Percentiles rank a stretch among this genome's conserved stretches.
Conservation (phyloP, 305 asterid genomes). For the Fraxinus paxiana region DNA sequence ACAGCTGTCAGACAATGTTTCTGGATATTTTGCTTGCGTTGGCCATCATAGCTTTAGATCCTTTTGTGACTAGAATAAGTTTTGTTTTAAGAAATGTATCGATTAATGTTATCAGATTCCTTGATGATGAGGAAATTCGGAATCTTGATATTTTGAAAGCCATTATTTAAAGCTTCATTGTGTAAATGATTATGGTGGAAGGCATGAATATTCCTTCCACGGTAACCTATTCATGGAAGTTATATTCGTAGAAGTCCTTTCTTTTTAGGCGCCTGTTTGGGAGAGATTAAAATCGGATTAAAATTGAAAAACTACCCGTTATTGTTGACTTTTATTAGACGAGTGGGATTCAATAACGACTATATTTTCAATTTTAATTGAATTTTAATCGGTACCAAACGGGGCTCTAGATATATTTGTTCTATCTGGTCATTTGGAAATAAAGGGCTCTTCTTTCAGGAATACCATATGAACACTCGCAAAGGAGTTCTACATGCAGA, state of each 20-base stretch:
- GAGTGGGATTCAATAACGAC: too few species aligned
- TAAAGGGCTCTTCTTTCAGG: not conserved
- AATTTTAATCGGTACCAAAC: too few species aligned
- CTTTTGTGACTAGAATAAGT: not conserved
- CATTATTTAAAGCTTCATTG: not conserved
- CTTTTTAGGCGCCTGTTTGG: not conserved
- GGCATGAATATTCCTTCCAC: not conserved
- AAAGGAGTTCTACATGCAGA: not conserved
- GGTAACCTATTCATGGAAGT: not conserved
- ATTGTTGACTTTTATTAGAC: too few species aligned
- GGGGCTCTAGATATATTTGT: not conserved
- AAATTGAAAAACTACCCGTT: too few species aligned
- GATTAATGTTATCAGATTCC: not conserved
- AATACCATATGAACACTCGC: not conserved
- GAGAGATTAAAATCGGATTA: too few species aligned
- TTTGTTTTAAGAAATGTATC: constrained; percentile 3
- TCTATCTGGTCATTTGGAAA: not conserved
- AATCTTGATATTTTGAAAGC: not conserved
- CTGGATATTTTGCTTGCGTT: constrained; percentile 22
- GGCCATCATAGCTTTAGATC: constrained; percentile 22
- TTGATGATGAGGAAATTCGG: not conserved
- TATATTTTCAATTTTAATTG: too few species aligned
- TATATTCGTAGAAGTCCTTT: not conserved
- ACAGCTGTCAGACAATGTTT: constrained; percentile 23
- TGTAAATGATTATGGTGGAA: not conserved